A percentile compares a stretch with the other conserved stretches of the same genome.
Evolutionary conservation across 2,329 filamentous ascomycete species (phyloP).

Genomic region (Ceratocystis variospora): DNA sequence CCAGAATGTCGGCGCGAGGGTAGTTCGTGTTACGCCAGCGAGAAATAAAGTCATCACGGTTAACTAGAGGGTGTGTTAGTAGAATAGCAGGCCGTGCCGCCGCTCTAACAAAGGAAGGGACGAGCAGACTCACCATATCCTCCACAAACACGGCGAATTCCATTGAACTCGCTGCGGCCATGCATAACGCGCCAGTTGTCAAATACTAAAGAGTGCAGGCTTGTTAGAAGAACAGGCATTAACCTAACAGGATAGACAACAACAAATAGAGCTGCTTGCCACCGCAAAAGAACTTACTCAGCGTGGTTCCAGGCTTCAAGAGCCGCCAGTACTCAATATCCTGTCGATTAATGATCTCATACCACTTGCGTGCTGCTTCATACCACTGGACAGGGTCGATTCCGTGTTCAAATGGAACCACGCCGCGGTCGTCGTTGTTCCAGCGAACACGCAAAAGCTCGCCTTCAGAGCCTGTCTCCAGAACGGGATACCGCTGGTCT

Average conservation of each 20-base stretch:
- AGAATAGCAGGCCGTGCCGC: background rate
- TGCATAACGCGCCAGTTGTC: slow-evolving; percentile 95
- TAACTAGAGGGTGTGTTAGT: slow-evolving; percentile 38
- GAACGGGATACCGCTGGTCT: slow-evolving; percentile 53
- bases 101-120: background rate
- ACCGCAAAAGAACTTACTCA: slow-evolving; percentile 43
- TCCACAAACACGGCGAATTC: slow-evolving; percentile 76
- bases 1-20: slow-evolving; percentile 30
- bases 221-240: background rate
- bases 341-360: slow-evolving; percentile 50
- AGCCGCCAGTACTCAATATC: slow-evolving; percentile 67
- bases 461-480: slow-evolving; percentile 34
- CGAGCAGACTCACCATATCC: slow-evolving; percentile 58
- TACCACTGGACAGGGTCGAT: slow-evolving; percentile 55
- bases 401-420: slow-evolving; percentile 42
- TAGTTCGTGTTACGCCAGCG: slow-evolving; percentile 61
- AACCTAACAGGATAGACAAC: slow-evolving; percentile 19
- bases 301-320: slow-evolving; percentile 59
- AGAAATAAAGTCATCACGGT: slow-evolving; percentile 67
- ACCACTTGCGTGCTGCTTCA: slow-evolving; percentile 59
- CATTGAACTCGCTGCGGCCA: slow-evolving; percentile 69
- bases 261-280: background rate
- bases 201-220: slow-evolving; percentile 47
- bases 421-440: slow-evolving; percentile 83
- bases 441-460: slow-evolving; percentile 55